Evolutionary conservation across 1,284 basidiomycete genomes (phyloP), one percentile per base, ranked within the genome.

Genomic region (Mycosarcoma maydis): DNA sequence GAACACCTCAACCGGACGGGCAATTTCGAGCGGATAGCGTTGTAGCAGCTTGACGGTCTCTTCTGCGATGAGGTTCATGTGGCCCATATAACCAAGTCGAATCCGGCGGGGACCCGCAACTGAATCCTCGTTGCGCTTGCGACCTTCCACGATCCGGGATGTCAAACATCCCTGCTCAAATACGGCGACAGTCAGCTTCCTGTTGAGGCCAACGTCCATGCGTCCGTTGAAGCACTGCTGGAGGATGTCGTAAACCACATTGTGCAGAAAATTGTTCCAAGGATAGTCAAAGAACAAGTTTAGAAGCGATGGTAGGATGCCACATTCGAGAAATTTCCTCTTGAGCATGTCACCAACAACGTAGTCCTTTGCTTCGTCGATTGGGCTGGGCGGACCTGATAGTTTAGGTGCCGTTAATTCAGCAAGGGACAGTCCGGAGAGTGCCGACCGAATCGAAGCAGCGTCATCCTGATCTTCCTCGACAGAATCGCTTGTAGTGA

Each of bases 201-300:
- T 52, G 51, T 81, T 81, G 43, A 79, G 72, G 17, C 76, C 72
- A 9, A 56, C 59, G 24, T 79, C 72, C 78, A 81, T 92, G 89
- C 33, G 92, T 85, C 94, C 94, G 13, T 92, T 95, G 66, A 99
- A 86, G 43, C 97, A 90, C 82, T 98, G 96, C 81, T 98, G 95
- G 2, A 98, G 86, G 44, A 98, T 86, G 82, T 98, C 96, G 80
- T 98, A 98, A 16, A 97, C 93, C 14, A 95, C 90, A 76, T 93
- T 94, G 82, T 99, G 96, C 37, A 98, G 84, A 81, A 98, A 98
- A 80, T 98, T 98, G 84, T 98, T 98, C 90, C 92, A 94, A 0
- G 94, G 93, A 76, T 90, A 96, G 61, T 92, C 89, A 81, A 98
- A 97, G 85, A 98, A 98, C 34, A 98, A 44, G 20, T 75, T 71